Evolutionary conservation across 225 moss, liverwort and hornwort species (phyloP).

Genomic region (Anthoceros angustus): DNA sequence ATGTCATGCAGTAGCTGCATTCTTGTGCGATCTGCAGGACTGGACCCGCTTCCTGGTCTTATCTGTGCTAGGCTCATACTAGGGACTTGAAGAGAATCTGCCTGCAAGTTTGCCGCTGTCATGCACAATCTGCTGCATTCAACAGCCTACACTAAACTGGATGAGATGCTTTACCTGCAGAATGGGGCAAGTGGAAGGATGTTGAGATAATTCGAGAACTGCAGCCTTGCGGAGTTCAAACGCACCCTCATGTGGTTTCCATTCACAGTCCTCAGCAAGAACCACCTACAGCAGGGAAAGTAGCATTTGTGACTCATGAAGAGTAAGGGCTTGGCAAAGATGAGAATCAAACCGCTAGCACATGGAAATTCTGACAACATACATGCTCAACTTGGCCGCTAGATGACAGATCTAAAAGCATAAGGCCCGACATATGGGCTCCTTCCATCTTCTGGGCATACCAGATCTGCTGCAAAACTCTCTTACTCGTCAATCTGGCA

Average conservation of each 20-base stretch:
- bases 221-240: conserved; percentile 24
- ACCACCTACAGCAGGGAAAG: conserved; percentile 14
- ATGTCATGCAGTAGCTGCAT: conserved; percentile 12
- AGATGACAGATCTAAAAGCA: conserved; percentile 24
- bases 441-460: conserved; percentile 23
- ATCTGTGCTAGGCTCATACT: conserved; percentile 11
- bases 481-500: conserved; percentile 1
- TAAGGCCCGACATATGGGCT: conserved; percentile 15
- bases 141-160: no score
- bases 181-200: conserved; percentile 9
- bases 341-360: neutral
- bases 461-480: conserved; percentile 26
- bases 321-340: no score
- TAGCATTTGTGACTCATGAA: neutral
- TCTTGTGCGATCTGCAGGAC: conserved; percentile 18
- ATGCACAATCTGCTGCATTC: no score
- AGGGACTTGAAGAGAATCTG: conserved; percentile 21
- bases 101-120: conserved; percentile 6
- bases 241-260: conserved; percentile 14
- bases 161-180: conserved; percentile 13
- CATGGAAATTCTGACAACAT: neutral
- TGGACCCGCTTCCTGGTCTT: conserved; percentile 11
- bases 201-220: conserved; percentile 19
- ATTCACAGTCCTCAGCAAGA: conserved; percentile 22
- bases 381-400: conserved; percentile 26